Percentiles rank a stretch among this genome's conserved stretches.
Conservation (phyloP, 2,329 filamentous ascomycete species). For the Acephala macrosclerotiorum region DNA sequence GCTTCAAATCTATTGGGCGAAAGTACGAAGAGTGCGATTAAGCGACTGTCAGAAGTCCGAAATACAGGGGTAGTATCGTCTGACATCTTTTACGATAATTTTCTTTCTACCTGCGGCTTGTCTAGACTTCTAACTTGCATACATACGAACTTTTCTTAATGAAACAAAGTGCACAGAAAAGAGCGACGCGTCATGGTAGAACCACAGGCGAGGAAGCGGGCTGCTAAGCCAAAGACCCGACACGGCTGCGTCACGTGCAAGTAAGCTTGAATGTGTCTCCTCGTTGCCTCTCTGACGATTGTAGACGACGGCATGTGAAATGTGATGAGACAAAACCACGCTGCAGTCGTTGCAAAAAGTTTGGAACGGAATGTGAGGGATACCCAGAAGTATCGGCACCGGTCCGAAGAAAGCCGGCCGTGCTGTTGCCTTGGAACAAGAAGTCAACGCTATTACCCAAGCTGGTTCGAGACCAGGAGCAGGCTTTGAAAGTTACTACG, state of each 20-base stretch:
- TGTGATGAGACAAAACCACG: conserved; percentile 11
- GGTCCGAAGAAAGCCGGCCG: background rate
- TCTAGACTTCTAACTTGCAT: background rate
- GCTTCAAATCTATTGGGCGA: background rate
- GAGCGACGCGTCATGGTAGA: background rate
- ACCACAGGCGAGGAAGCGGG: background rate
- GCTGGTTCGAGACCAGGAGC: background rate
- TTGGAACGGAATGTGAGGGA: conserved; percentile 4
- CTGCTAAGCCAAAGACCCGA: conserved; percentile 4
- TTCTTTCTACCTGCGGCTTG: background rate
- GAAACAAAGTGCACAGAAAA: background rate
- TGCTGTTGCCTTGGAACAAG: background rate
- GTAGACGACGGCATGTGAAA: conserved; percentile 8
- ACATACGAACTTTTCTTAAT: background rate
- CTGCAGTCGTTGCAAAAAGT: conserved; percentile 1
- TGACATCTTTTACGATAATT: background rate
- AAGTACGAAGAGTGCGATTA: background rate
- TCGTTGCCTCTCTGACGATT: background rate
- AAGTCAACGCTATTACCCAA: background rate
- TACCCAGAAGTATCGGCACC: background rate
- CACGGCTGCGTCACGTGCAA: background rate
- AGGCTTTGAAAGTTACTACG: background rate
- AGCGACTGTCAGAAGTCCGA: background rate
- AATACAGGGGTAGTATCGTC: conserved; percentile 2
- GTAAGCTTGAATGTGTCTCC: background rate